Evolutionary conservation across 2,329 filamentous ascomycete genomes (phyloP).

Genomic region (Nemania sp.): DNA sequence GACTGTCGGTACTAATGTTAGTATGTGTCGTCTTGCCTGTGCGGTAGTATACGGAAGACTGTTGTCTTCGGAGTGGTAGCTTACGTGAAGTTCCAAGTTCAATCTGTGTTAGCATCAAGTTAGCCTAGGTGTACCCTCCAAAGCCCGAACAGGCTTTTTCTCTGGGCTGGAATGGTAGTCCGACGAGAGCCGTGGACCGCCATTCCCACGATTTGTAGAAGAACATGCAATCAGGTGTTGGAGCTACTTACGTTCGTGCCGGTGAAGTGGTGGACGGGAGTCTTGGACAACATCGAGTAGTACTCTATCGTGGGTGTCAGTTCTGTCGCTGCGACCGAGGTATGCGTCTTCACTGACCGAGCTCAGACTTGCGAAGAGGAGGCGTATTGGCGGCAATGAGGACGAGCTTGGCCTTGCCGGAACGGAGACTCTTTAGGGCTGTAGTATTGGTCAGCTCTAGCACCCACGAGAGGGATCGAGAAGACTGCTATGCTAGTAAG

Average conservation of each 20-base stretch:
- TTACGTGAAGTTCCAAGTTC: constrained; percentile 76
- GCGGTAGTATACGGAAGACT: not conserved
- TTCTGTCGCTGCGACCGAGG: constrained; percentile 51
- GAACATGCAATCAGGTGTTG: not conserved
- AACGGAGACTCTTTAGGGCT: constrained; percentile 81
- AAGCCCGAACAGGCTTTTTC: constrained; percentile 87
- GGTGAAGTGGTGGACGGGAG: constrained; percentile 93
- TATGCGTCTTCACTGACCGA: constrained; percentile 93
- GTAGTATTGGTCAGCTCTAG: constrained; percentile 15
- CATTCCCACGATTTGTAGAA: constrained; percentile 17
- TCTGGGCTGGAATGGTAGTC: constrained; percentile 61
- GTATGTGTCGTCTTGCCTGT: constrained; percentile 12
- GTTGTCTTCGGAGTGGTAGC: constrained; percentile 1
- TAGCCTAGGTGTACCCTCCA: constrained; percentile 80
- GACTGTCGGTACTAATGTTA: constrained; percentile 56
- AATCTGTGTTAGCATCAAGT: constrained; percentile 64
- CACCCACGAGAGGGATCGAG: not conserved
- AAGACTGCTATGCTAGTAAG: not conserved
- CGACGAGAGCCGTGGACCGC: constrained; percentile 7
- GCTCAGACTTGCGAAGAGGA: constrained; percentile 95
- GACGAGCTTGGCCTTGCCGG: constrained; percentile 98
- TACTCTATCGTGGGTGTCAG: constrained; percentile 48
- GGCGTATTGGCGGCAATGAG: constrained; percentile 96
- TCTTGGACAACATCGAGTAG: constrained; percentile 92
- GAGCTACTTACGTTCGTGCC: constrained; percentile 92